These are phyloP conservation scores for Termitomyces sp. DNA, from an alignment of 768 basidiomycete species.

Conservation along the genomic window DNA sequence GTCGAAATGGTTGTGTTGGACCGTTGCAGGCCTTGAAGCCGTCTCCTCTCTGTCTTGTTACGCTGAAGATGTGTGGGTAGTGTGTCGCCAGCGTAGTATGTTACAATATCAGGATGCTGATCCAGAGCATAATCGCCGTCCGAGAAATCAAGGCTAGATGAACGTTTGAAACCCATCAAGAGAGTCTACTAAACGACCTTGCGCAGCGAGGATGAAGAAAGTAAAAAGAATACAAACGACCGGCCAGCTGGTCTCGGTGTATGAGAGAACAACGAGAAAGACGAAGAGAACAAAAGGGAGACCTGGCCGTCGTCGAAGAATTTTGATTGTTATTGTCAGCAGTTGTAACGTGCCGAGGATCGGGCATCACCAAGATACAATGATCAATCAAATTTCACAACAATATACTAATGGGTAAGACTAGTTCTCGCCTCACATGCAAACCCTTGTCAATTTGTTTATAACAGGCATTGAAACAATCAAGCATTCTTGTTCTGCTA, in stretches of 20 bases:
- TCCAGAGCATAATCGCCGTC: constrained; percentile 43
- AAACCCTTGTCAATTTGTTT: too few relatives aligned
- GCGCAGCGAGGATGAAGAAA: constrained; percentile 26
- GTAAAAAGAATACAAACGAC: constrained; percentile 29
- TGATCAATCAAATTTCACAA: background rate
- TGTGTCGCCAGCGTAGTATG: constrained; percentile 21
- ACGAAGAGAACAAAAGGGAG: constrained; percentile 2
- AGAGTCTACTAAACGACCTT: constrained; percentile 26
- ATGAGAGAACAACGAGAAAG: constrained; percentile 12
- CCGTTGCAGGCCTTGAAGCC: constrained; percentile 83
- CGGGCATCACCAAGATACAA: background rate
- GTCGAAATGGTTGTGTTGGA: constrained; percentile 32
- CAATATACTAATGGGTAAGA: background rate
- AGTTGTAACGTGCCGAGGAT: background rate
- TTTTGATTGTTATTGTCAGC: constrained; percentile 2
- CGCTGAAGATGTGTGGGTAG: constrained; percentile 57
- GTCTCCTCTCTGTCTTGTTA: constrained; percentile 79
- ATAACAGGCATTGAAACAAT: background rate
- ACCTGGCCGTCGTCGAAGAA: background rate
- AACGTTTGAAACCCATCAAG: constrained; percentile 35
- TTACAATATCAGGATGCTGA: constrained; percentile 44
- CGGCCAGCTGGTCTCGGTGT: constrained; percentile 39
- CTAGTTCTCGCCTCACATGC: too few relatives aligned
- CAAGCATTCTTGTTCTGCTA: background rate
- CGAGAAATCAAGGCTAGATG: constrained; percentile 65